Evolutionary conservation across 306 rosid species (phyloP).

Genomic region (Fragaria nilgerrensis): DNA sequence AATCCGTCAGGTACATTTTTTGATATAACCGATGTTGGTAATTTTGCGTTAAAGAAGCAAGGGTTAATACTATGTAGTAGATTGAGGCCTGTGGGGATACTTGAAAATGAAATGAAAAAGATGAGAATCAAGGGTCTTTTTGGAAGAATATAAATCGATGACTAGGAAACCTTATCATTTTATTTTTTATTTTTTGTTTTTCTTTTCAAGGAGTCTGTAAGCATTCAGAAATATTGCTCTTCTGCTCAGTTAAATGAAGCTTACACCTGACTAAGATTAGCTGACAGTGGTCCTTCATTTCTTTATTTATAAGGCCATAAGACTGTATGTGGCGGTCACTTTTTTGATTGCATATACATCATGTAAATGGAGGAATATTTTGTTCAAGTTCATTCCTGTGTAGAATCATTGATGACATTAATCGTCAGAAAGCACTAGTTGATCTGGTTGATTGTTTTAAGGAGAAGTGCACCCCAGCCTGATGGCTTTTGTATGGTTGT

Average conservation of each 20-base stretch:
- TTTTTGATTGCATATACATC: neutral
- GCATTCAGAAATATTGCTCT: neutral
- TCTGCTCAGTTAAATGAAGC: neutral
- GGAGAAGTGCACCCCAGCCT: neutral
- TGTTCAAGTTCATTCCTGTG: neutral
- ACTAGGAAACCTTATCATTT: neutral
- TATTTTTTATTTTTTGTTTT: neutral
- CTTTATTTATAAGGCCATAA: neutral
- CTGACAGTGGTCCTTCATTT: neutral
- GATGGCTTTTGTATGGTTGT: neutral
- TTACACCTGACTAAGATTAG: neutral
- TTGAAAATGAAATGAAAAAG: neutral
- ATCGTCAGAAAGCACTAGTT: neutral
- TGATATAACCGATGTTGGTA: neutral
- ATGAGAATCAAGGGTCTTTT: neutral
- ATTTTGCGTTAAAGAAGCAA: neutral
- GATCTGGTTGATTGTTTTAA: neutral
- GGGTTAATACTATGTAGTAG: neutral
- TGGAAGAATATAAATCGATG: neutral
- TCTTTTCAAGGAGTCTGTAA: neutral
- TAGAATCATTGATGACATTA: neutral
- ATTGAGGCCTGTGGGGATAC: neutral
- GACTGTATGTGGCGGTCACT: neutral
- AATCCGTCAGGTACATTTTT: slow-evolving; percentile 69
- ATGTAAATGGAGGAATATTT: neutral